A percentile compares a stretch with the other conserved stretches of the same genome.
Conservation (phyloP, 169 alveolate species). For the Blepharisma undulans region DNA sequence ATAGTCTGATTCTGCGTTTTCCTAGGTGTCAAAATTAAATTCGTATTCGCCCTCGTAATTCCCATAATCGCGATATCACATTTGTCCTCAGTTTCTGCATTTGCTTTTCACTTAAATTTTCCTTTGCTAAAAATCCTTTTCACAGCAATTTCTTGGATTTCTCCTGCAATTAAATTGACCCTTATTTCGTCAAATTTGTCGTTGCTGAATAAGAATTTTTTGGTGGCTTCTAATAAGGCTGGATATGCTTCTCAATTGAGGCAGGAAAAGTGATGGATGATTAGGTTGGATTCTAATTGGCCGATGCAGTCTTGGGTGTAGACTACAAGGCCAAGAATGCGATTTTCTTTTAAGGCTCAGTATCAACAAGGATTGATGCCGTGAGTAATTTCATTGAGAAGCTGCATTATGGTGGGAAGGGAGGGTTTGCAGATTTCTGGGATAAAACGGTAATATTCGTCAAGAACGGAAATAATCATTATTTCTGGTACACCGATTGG, state of each 20-base stretch:
- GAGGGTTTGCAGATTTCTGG: background rate
- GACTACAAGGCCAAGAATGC: background rate
- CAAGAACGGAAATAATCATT: too few species aligned
- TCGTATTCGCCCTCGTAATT: background rate
- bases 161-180: background rate
- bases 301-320: background rate
- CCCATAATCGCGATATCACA: background rate
- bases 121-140: background rate
- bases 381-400: background rate
- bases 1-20: background rate
- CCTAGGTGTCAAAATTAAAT: too few species aligned
- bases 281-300: background rate
- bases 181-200: slow-evolving; percentile 26
- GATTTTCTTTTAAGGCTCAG: background rate
- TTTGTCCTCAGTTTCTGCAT: background rate
- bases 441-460: background rate
- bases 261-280: background rate
- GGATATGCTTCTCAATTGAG: background rate
- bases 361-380: slow-evolving; percentile 31
- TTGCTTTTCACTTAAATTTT: slow-evolving; percentile 25
- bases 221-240: background rate
- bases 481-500: background rate
- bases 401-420: background rate
- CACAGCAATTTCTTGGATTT: slow-evolving; percentile 1
- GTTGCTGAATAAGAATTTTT: background rate